Evolutionary conservation across 2,329 filamentous ascomycete genomes (phyloP).

Genomic region (Aschersonia sp.): DNA sequence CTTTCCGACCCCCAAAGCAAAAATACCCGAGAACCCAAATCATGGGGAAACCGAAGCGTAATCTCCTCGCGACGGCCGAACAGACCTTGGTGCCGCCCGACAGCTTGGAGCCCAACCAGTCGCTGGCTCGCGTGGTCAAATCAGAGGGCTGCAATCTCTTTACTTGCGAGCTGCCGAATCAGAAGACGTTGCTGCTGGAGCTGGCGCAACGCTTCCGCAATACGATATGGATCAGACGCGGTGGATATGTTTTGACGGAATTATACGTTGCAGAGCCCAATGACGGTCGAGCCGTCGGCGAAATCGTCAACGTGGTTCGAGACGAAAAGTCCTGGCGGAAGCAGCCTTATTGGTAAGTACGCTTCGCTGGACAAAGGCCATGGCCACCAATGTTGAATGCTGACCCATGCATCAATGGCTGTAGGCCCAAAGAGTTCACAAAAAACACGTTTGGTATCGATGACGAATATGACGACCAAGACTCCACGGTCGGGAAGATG

Average conservation of each 20-base stretch:
- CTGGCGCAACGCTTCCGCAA: conserved; percentile 76
- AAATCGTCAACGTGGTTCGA: conserved; percentile 84
- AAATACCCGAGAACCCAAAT: not conserved
- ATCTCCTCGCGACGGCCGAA: conserved; percentile 63
- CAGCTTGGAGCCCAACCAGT: conserved; percentile 44
- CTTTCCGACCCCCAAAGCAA: not conserved
- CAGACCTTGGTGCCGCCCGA: conserved; percentile 48
- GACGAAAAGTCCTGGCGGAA: conserved; percentile 91
- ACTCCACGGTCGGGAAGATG: conserved; percentile 73
- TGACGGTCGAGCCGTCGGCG: conserved; percentile 68
- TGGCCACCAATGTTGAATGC: not conserved
- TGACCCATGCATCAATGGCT: conserved; percentile 7
- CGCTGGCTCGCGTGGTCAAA: conserved; percentile 65
- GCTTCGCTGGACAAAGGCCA: not conserved
- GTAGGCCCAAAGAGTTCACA: conserved; percentile 66
- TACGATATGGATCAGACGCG: conserved; percentile 84
- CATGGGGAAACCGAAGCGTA: conserved; percentile 45
- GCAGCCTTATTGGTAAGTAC: conserved; percentile 63
- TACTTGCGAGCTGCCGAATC: conserved; percentile 56
- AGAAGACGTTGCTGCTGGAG: conserved; percentile 58
- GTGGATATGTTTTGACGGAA: conserved; percentile 77
- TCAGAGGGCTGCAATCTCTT: conserved; percentile 86
- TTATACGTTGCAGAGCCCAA: conserved; percentile 46
- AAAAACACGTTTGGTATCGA: conserved; percentile 50
- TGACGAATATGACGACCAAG: conserved; percentile 61